Evolutionary conservation across 495 filamentous ascomycete species (phyloP), one percentile per base, ranked within the genome.

Genomic region (Usnea hakonensis): DNA sequence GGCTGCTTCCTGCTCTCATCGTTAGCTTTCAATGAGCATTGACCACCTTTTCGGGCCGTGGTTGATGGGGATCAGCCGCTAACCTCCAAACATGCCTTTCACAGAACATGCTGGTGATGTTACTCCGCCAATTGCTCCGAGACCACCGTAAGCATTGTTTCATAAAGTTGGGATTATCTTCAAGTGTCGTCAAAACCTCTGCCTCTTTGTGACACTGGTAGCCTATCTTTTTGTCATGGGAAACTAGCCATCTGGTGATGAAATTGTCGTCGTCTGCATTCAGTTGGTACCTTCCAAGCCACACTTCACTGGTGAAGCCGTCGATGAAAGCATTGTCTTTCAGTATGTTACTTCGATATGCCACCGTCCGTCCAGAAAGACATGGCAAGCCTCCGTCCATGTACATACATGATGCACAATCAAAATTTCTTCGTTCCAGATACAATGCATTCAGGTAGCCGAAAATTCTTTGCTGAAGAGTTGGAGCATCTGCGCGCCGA

Each of bases 241-340:
- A 84, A 55, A 90, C 85, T 71, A 91, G 79, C 85, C 87, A 93
- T 30, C 89, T 81, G 8, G 89, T 91, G 53, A 91, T 85, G 70
- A 87, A 91, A 71, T 91, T 92, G 75, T 93, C 89, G 68, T 93
- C 89, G 67, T 91, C 89, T 8, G 87, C 87, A 69, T 91, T 90
- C 64, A 93, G 77, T 53, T 86, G 86, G 68, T 84, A 88, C 65
- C 82, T 81, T 30, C 85, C 81, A 64, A 75, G 79, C 75, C 77
- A 79, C 46, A 80, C 79, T 68, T 91, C 89, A 60, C 85, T 86
- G 48, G 83, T 83, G 72, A 90, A 90, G 36, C 80, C 85, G 32
- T 84, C 77, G 43, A 85, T 83, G 73, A 95, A 95, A 36, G 79
- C 79, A 60, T 85, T 80, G 68, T 87, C 83, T 71, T 90, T 85